Evolutionary conservation across 148 eudicot species (phyloP).

Genomic region (Heliamphora exappendiculata): DNA sequence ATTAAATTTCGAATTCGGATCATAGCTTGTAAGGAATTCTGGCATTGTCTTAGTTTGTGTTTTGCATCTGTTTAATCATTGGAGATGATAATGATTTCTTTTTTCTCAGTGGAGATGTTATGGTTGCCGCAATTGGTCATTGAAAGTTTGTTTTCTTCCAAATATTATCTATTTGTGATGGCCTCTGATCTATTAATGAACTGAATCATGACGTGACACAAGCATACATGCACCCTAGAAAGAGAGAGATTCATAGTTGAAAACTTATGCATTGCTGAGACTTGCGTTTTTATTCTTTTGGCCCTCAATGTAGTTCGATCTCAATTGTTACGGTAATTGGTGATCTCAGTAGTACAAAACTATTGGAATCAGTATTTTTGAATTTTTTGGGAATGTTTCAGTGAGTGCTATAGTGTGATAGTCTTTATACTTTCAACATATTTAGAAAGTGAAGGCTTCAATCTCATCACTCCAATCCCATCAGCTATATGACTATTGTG

Average conservation of each 20-base stretch:
- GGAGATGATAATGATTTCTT: neutral
- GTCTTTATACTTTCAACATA: no score
- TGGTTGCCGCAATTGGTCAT: neutral
- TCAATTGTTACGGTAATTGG: no score
- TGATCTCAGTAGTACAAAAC: no score
- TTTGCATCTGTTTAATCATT: neutral
- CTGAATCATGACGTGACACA: neutral
- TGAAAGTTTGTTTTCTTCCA: neutral
- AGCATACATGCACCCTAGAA: no score
- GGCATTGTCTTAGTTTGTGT: neutral
- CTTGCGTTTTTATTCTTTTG: neutral
- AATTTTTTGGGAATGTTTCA: no score
- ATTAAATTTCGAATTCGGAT: neutral
- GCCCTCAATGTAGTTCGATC: no score
- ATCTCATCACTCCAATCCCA: no score
- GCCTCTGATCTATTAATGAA: neutral
- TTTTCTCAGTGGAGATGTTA: neutral
- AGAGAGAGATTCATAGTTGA: neutral
- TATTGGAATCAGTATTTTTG: no score
- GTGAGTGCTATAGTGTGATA: no score
- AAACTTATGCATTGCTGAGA: neutral
- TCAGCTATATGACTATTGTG: no score
- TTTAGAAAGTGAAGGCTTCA: no score
- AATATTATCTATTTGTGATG: neutral
- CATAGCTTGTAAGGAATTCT: neutral